Base-by-base conservation (phyloP, 805 yeast species). In the Zygosaccharomyces bisporus region DNA sequence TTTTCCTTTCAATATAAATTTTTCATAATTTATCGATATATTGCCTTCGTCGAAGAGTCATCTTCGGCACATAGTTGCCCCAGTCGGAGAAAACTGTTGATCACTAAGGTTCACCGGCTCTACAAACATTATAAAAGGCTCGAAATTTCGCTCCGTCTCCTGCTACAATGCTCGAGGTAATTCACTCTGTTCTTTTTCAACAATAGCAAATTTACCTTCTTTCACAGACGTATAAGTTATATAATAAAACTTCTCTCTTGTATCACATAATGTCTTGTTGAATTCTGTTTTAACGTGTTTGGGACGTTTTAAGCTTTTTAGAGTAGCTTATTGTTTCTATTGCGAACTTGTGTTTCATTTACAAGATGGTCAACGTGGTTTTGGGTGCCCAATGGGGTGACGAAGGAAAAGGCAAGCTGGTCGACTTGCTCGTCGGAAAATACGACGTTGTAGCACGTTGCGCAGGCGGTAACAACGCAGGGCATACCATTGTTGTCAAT, bases 321-420 rank as follows among this genome's bases (percentile, higher is more conserved):
- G 33, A 8, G n/a, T 24, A 24, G 20, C n/a, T 9, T 9, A 24
- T 19, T 25, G n/a, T n/a, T n/a, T n/a, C 10, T 25, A 6, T 20
- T 24, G 14, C 17, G 16, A 4, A 35, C 18, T 19, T n/a, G n/a
- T n/a, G 17, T 35, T 35, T 13, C 20, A 16, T 35, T 17, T 27
- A 9, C 13, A 40, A 31, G 27, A 70, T 71, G 75, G 71, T 70
- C 56, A 69, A 70, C 63, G 98, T 93, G 53, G 99, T 93, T 44
- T 76, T 93, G 60, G 99, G 99, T 47, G 74, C 98, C 70, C 99
- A 93, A 71, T 93, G 99, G 99, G 99, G 99, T 53, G 99, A 93
- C 65, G 99, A 93, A 79, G 99, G 99, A 65, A 93, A 93, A 67
- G 99, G 99, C 47, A 93, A 93, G 70, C 77, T 93, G 47, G 99